Conservation (phyloP, 345 rosid species). For the Balakata baccata region DNA sequence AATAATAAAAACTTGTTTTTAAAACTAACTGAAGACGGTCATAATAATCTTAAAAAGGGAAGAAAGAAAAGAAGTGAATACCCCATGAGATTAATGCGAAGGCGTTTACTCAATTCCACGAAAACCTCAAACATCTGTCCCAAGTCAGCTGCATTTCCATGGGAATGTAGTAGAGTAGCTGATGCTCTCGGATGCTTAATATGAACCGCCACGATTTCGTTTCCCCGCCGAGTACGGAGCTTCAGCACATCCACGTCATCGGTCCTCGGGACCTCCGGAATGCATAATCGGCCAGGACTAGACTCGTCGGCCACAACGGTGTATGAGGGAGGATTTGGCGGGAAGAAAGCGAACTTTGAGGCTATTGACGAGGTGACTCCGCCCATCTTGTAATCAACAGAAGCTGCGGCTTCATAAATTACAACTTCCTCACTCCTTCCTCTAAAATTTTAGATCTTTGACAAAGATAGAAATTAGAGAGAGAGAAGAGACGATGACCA, state of each 20-base stretch:
- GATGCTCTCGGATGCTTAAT: constrained; percentile 70
- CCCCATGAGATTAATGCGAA: constrained; percentile 90
- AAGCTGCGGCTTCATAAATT: constrained; percentile 37
- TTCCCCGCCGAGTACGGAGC: constrained; percentile 72
- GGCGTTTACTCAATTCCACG: constrained; percentile 75
- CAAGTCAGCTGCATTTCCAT: constrained; percentile 97
- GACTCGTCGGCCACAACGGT: constrained; percentile 46
- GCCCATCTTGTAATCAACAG: constrained; percentile 66
- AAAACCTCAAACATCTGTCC: constrained; percentile 96
- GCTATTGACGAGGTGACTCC: constrained; percentile 97
- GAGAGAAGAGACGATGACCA: neutral
- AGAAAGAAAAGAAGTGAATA: constrained; percentile 24
- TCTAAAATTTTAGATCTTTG: constrained; percentile 16
- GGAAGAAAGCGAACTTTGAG: constrained; percentile 96
- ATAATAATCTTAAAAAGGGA: neutral
- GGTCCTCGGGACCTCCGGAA: constrained; percentile 56
- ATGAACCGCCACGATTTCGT: constrained; percentile 76
- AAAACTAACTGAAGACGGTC: neutral
- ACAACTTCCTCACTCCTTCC: neutral
- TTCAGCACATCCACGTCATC: constrained; percentile 68
- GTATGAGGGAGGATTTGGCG: constrained; percentile 91
- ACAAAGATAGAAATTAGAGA: neutral
- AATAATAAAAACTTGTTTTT: neutral
- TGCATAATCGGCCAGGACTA: constrained; percentile 42
- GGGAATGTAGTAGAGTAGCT: constrained; percentile 78